Evolutionary conservation across 75 land plant species (phyloP), one percentile per base, ranked within the genome.

Genomic region (Selaginella moellendorffii): DNA sequence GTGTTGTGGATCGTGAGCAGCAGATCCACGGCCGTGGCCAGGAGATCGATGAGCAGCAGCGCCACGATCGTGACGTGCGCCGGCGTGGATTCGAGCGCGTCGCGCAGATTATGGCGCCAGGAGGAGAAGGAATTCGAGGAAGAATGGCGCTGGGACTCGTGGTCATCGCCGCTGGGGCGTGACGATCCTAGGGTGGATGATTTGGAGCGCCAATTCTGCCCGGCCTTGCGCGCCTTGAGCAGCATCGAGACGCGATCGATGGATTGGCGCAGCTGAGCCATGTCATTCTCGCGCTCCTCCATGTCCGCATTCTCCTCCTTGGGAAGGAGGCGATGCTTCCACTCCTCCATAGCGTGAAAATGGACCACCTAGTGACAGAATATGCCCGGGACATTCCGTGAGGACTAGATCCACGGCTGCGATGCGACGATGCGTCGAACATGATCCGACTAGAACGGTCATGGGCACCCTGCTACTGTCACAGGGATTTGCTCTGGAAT

Each of bases 1-100:
- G 71, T 66, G 54, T 70, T 53, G 14, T 72, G 76, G n/a, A 83
- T 63, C 0, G 83, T 75, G 64, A 74, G 69, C 18, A 79, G 66
- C 14, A 83, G 69, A 54, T 83, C 83, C 20, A 75, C 54, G 12
- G 72, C 72, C 2, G 85, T 81, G 61, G 83, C 54, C 22, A 70
- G 29, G 28, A 83, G 76, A 70, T 83, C 83, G 2, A 78, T 5
- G 1, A 81, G 71, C 54, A 83, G 77, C 12, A 83, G 63, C 1
- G 10, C 28, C 27, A 83, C 61, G 29, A 76, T 53, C 53, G 65
- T 0, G 28, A 54, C 24, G 27, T 72, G 85, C 36, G 65, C 74
- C 0, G 64, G 54, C 5, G 75, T 78, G 30, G 85, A 81, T 30
- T 83, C 85, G n/a, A 83, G 73, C 52, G 71, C 28, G 2, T 63